Percentiles rank a stretch among this genome's conserved stretches.
phyloP scores from a whole-genome alignment of 2,329 filamentous ascomycete species.

The Neonectria hederae region DNA sequence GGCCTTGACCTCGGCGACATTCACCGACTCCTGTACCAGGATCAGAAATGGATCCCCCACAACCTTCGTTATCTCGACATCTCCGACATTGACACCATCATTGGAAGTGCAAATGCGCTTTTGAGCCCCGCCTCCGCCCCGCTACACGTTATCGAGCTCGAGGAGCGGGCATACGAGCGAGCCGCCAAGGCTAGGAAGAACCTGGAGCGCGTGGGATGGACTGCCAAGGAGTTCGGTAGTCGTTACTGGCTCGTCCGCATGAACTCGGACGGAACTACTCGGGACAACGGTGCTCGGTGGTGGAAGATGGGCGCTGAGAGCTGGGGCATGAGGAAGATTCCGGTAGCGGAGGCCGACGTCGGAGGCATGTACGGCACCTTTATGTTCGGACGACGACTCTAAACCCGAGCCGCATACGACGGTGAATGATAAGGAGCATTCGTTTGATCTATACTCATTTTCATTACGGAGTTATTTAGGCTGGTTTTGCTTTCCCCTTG shows the following conservation, averaged over 20 bases:
- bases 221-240: slow-evolving; percentile 73
- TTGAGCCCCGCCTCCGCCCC: slow-evolving; percentile 70
- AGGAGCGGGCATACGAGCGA: slow-evolving; percentile 72
- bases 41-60: slow-evolving; percentile 58
- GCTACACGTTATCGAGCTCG: slow-evolving; percentile 79
- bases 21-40: slow-evolving; percentile 68
- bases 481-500: slow-evolving; percentile 25
- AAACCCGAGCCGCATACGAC: slow-evolving; percentile 38
- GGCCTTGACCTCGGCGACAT: slow-evolving; percentile 73
- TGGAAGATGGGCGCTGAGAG: slow-evolving; percentile 89
- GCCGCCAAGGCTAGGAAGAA: slow-evolving; percentile 70
- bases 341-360: slow-evolving; percentile 89
- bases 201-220: slow-evolving; percentile 73
- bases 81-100: slow-evolving; percentile 68
- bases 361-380: slow-evolving; percentile 89
- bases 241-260: slow-evolving; percentile 73
- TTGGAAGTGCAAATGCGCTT: slow-evolving; percentile 67
- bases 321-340: slow-evolving; percentile 91
- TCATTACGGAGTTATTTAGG: slow-evolving; percentile 28
- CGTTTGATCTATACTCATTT: slow-evolving; percentile 39
- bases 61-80: slow-evolving; percentile 80
- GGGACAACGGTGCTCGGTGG: slow-evolving; percentile 62
- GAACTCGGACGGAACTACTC: slow-evolving; percentile 47
- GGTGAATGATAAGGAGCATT: slow-evolving; percentile 52
- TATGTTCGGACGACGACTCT: slow-evolving; percentile 70